phyloP scores from a whole-genome alignment of 805 yeast species.

The Yamadazyma ubonensis region DNA sequence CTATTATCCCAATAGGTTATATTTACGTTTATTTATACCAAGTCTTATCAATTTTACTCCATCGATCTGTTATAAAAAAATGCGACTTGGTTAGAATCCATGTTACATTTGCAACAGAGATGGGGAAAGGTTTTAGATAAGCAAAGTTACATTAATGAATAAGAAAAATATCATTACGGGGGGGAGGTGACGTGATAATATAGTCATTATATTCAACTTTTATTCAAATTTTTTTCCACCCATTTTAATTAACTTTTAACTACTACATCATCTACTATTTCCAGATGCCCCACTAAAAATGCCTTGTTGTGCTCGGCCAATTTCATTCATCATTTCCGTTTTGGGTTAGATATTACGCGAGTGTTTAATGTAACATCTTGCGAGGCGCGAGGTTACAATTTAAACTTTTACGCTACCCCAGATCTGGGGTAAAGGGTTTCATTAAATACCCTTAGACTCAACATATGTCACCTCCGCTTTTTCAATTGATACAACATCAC shows the following conservation, averaged over 20 bases:
- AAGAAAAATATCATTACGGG: too few species aligned
- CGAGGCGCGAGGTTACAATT: not conserved
- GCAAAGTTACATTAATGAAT: not conserved
- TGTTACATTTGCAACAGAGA: constrained; percentile 6
- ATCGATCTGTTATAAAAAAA: constrained; percentile 5
- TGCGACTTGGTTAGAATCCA: constrained; percentile 7
- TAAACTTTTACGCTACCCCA: constrained; percentile 4
- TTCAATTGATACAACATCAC: not conserved
- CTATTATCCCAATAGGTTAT: not conserved
- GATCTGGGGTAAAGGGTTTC: constrained; percentile 1
- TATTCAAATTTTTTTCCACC: too few species aligned
- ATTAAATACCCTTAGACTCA: not conserved
- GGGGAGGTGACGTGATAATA: too few species aligned
- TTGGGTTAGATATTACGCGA: not conserved
- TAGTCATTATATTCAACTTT: too few species aligned
- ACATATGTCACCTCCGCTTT: not conserved
- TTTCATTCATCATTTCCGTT: not conserved
- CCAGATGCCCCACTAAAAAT: too few species aligned
- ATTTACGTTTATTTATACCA: not conserved
- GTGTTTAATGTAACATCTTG: not conserved
- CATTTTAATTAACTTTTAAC: too few species aligned
- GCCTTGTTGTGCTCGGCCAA: too few species aligned
- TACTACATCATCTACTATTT: too few species aligned
- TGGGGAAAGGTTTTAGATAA: constrained; percentile 1
- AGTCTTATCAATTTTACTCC: constrained; percentile 2